Percentiles rank a stretch among this genome's conserved stretches.
These are phyloP conservation scores for Coniochaeta ligniaria DNA, from an alignment of 2,329 filamentous ascomycete genomes.

Conservation along the genomic window DNA sequence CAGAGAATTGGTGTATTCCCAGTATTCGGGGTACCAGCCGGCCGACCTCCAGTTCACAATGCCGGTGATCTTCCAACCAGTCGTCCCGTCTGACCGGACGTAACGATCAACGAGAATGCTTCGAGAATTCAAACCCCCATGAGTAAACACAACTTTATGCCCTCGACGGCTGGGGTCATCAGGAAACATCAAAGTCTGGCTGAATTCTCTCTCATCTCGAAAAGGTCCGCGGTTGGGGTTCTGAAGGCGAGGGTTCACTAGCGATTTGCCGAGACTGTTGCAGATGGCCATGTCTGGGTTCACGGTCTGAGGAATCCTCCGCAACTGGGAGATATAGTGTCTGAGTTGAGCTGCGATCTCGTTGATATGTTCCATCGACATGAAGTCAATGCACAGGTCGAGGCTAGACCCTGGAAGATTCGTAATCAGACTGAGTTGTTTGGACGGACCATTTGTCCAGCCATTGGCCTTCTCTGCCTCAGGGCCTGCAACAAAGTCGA, in stretches of 20 bases:
- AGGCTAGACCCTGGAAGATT: no score
- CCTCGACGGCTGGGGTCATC: slow-evolving; percentile 20
- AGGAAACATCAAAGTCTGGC: slow-evolving; percentile 17
- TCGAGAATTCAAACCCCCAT: slow-evolving; percentile 23
- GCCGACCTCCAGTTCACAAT: slow-evolving; percentile 22
- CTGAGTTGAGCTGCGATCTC: slow-evolving; percentile 16
- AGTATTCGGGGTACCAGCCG: slow-evolving; percentile 21
- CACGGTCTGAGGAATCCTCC: slow-evolving; percentile 13
- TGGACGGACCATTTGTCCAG: no score
- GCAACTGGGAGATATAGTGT: slow-evolving; percentile 18
- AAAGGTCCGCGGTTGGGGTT: background rate
- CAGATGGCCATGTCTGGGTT: slow-evolving; percentile 16
- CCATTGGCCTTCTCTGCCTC: no score
- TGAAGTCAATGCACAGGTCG: no score
- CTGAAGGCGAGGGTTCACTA: no score
- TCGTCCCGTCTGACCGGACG: slow-evolving; percentile 12
- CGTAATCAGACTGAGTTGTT: no score
- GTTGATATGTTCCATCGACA: slow-evolving; percentile 13
- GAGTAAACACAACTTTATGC: slow-evolving; percentile 23
- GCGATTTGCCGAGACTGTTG: slow-evolving; percentile 24
- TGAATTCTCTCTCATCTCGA: slow-evolving; percentile 13
- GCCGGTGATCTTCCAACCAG: slow-evolving; percentile 16
- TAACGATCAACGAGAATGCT: slow-evolving; percentile 23
- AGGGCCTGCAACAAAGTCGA: no score
- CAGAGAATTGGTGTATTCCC: slow-evolving; percentile 21